Evolutionary conservation across 441 rosid genomes (phyloP).

Genomic region (Eruca vesicaria): DNA sequence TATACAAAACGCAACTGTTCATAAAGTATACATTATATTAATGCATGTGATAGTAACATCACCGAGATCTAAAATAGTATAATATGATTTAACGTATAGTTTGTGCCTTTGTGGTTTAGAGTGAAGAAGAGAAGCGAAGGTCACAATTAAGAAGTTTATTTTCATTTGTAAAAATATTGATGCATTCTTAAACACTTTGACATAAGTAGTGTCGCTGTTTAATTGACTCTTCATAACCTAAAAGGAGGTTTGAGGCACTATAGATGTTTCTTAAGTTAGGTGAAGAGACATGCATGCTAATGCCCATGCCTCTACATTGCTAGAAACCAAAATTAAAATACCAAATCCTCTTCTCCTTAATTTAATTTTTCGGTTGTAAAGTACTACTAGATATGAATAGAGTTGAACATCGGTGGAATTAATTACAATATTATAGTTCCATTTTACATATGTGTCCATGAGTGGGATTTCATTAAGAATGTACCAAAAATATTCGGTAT

Average conservation of each 20-base stretch:
- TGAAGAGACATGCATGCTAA: neutral
- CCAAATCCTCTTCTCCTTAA: neutral
- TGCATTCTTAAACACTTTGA: neutral
- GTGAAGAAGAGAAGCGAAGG: neutral
- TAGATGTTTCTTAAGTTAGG: neutral
- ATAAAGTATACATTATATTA: neutral
- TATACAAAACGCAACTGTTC: neutral
- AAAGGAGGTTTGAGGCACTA: neutral
- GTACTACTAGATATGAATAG: neutral
- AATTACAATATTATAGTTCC: neutral
- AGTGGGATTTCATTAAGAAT: neutral
- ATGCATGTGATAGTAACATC: neutral
- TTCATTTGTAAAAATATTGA: neutral
- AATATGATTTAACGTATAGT: neutral
- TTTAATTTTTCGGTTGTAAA: neutral
- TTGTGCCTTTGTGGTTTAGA: neutral
- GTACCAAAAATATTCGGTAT: neutral
- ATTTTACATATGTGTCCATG: neutral
- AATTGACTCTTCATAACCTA: neutral
- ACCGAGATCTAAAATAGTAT: neutral
- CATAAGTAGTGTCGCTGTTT: neutral
- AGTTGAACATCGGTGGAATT: neutral
- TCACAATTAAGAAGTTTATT: neutral
- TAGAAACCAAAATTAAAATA: neutral
- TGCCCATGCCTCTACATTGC: slow-evolving; percentile 1